A percentile compares a stretch with the other conserved stretches of the same genome.
These are phyloP conservation scores for Penicillium rolfsii DNA, from an alignment of 2,329 filamentous ascomycete species.

Conservation along the genomic window DNA sequence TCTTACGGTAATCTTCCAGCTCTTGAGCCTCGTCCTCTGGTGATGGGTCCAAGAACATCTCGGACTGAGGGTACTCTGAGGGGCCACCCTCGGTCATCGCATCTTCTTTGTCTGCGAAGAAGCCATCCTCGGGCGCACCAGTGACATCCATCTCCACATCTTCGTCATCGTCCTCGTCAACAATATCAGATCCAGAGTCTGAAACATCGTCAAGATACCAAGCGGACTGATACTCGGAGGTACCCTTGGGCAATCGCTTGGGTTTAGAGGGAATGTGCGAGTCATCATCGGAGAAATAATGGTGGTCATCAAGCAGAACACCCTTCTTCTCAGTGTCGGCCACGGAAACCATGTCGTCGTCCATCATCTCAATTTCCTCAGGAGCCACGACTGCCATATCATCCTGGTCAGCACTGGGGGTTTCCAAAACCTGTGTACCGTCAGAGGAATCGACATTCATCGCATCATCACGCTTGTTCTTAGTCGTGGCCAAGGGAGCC, in stretches of 20 bases:
- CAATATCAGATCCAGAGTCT: conserved; percentile 82
- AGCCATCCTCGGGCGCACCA: conserved; percentile 78
- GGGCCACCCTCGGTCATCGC: conserved; percentile 74
- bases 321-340: conserved; percentile 70
- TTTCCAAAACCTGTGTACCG: conserved; percentile 61
- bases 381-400: conserved; percentile 82
- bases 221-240: conserved; percentile 89
- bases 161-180: conserved; percentile 70
- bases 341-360: conserved; percentile 59
- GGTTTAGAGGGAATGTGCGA: conserved; percentile 62
- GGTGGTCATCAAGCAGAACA: conserved; percentile 92
- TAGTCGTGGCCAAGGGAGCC: conserved; percentile 65
- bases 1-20: conserved; percentile 77
- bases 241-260: conserved; percentile 83
- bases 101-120: conserved; percentile 59
- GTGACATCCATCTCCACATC: conserved; percentile 58
- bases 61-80: conserved; percentile 91
- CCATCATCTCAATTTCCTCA: conserved; percentile 79
- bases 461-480: conserved; percentile 59
- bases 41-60: conserved; percentile 80
- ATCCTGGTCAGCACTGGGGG: conserved; percentile 78
- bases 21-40: conserved; percentile 84
- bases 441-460: conserved; percentile 70
- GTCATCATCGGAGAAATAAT: conserved; percentile 94
- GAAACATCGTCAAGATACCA: conserved; percentile 88